Evolutionary conservation across 495 filamentous ascomycete species (phyloP).

Genomic region (Penicillium dipodomyicola): DNA sequence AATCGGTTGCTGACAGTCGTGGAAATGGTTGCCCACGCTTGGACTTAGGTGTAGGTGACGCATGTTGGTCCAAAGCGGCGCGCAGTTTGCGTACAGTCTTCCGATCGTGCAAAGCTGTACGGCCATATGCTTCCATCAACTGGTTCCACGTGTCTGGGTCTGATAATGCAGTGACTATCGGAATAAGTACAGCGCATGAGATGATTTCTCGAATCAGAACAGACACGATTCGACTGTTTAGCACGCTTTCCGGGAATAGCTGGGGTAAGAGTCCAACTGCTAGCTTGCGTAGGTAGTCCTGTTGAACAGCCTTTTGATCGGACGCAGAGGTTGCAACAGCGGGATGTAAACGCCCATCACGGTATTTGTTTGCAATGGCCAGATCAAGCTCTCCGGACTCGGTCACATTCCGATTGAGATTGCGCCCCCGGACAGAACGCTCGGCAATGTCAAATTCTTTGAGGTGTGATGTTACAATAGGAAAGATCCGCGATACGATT

Average conservation of each 20-base stretch:
- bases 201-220: constrained; percentile 84
- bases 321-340: constrained; percentile 80
- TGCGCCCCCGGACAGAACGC: constrained; percentile 76
- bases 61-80: constrained; percentile 92
- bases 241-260: constrained; percentile 68
- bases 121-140: constrained; percentile 84
- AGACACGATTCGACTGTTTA: constrained; percentile 73
- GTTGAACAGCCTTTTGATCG: constrained; percentile 77
- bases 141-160: constrained; percentile 99
- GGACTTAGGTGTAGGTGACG: constrained; percentile 72
- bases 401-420: constrained; percentile 84
- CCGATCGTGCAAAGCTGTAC: constrained; percentile 86
- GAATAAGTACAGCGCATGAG: constrained; percentile 46
- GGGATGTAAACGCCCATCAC: constrained; percentile 82
- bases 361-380: constrained; percentile 90
- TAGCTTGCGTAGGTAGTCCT: constrained; percentile 77
- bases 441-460: constrained; percentile 90
- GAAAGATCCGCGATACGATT: constrained; percentile 75
- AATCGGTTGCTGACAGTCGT: constrained; percentile 64
- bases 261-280: constrained; percentile 68
- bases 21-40: constrained; percentile 64
- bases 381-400: constrained; percentile 94
- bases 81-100: constrained; percentile 93
- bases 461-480: constrained; percentile 87
- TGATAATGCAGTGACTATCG: constrained; percentile 42